Conservation (phyloP, 2,329 filamentous ascomycete species). For the Lasiodiplodia gonubiensis region DNA sequence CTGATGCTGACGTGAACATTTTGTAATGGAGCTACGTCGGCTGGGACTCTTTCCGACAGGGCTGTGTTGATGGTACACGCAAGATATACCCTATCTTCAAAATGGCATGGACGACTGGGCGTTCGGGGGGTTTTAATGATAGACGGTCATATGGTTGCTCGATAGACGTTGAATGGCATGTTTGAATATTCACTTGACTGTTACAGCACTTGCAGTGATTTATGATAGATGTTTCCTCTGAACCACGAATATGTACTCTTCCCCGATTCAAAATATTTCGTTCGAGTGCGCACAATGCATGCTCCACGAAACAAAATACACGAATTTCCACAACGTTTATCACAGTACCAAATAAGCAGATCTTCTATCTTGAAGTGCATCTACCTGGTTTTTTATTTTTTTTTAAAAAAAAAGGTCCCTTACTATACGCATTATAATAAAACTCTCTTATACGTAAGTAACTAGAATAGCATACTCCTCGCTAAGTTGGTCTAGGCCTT, state of each 20-base stretch:
- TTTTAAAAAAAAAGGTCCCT: too few relatives aligned
- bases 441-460: too few relatives aligned
- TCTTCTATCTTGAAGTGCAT: too few relatives aligned
- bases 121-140: conserved; percentile 14
- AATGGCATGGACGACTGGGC: conserved; percentile 12
- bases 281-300: background rate
- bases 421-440: too few relatives aligned
- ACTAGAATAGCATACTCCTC: too few relatives aligned
- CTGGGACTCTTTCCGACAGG: background rate
- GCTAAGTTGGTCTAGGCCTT: too few relatives aligned
- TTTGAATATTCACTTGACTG: conserved; percentile 4
- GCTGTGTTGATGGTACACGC: conserved; percentile 20
- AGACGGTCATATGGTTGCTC: conserved; percentile 5
- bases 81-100: conserved; percentile 28
- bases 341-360: too few relatives aligned
- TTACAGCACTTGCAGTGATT: background rate
- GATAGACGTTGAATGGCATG: conserved; percentile 15
- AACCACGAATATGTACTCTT: background rate
- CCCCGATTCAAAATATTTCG: background rate
- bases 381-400: too few relatives aligned
- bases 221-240: background rate
- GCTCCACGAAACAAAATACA: background rate
- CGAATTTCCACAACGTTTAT: too few relatives aligned
- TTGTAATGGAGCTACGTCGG: conserved; percentile 2
- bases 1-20: conserved; percentile 16